A percentile compares a stretch with the other conserved stretches of the same genome.
Evolutionary conservation across 768 basidiomycete genomes (phyloP).

Genomic region (Pulveroboletus frians): DNA sequence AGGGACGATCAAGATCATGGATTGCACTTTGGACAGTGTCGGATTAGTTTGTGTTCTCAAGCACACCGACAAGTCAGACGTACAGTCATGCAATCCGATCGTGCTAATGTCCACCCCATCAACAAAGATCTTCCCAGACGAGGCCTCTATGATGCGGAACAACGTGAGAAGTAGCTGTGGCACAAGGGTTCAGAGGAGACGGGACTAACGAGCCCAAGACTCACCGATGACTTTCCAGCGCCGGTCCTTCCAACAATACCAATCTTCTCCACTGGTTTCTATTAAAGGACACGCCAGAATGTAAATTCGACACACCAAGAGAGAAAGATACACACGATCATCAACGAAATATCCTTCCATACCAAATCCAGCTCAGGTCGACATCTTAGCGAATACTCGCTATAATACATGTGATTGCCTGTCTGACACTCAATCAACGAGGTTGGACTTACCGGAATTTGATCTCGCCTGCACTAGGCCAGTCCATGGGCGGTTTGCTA

Average conservation of each 20-base stretch:
- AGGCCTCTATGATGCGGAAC: conserved; percentile 73
- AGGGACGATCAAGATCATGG: conserved; percentile 80
- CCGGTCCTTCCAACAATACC: conserved; percentile 89
- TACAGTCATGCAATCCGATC: conserved; percentile 62
- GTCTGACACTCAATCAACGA: neutral
- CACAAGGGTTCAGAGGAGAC: neutral
- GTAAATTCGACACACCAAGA: neutral
- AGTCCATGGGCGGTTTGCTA: conserved; percentile 45
- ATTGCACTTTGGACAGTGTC: conserved; percentile 45
- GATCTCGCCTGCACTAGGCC: conserved; percentile 73
- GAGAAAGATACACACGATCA: conserved; percentile 46
- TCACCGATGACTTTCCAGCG: conserved; percentile 70
- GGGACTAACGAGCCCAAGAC: conserved; percentile 9
- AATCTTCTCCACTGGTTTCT: conserved; percentile 78
- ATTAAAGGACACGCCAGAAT: conserved; percentile 3
- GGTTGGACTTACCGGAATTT: conserved; percentile 57
- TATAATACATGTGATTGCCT: conserved; percentile 21
- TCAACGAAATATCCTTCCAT: conserved; percentile 68
- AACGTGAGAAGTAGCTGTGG: conserved; percentile 59
- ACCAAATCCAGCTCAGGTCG: conserved; percentile 76
- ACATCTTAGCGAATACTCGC: conserved; percentile 73
- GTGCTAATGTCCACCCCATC: conserved; percentile 74
- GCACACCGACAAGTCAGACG: neutral
- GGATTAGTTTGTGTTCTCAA: neutral
- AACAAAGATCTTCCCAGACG: conserved; percentile 59